A percentile compares a stretch with the other conserved stretches of the same genome.
Evolutionary conservation across 768 basidiomycete genomes (phyloP).

Genomic region (Tricholoma matsutake): DNA sequence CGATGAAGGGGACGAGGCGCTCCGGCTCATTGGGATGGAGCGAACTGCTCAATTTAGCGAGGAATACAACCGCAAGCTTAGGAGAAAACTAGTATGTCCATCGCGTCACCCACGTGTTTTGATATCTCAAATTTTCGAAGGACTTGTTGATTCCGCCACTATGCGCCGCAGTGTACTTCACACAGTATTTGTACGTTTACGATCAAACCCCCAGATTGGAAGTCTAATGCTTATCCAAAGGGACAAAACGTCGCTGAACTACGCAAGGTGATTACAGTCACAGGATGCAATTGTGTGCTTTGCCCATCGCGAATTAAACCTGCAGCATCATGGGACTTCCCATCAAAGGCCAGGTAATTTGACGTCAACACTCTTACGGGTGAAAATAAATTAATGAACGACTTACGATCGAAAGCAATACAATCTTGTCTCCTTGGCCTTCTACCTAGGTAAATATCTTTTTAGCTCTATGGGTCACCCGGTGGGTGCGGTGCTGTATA

Average conservation of each 20-base stretch:
- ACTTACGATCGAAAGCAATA: constrained; percentile 41
- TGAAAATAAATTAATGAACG: constrained; percentile 1
- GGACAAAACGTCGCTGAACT: constrained; percentile 69
- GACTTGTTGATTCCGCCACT: constrained; percentile 52
- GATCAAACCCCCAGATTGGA: neutral
- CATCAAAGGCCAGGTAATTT: constrained; percentile 52
- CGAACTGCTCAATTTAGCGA: constrained; percentile 52
- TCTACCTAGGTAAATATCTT: constrained; percentile 48
- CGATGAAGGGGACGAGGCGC: constrained; percentile 54
- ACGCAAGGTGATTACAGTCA: constrained; percentile 48
- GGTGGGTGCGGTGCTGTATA: neutral
- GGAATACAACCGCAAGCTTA: constrained; percentile 54
- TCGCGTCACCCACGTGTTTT: neutral
- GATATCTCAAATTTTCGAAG: constrained; percentile 20
- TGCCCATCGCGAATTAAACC: neutral
- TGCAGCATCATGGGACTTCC: constrained; percentile 63
- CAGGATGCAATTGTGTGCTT: neutral
- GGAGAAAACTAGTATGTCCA: constrained; percentile 50
- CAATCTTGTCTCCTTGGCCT: constrained; percentile 61
- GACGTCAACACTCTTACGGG: neutral
- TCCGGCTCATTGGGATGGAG: constrained; percentile 55
- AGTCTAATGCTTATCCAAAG: constrained; percentile 25
- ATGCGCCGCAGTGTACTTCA: constrained; percentile 66
- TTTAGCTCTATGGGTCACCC: neutral
- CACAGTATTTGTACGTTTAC: constrained; percentile 53